Base-by-base conservation (phyloP, 2,329 filamentous ascomycete species). In the Mycosphaerelloides madeirae region DNA sequence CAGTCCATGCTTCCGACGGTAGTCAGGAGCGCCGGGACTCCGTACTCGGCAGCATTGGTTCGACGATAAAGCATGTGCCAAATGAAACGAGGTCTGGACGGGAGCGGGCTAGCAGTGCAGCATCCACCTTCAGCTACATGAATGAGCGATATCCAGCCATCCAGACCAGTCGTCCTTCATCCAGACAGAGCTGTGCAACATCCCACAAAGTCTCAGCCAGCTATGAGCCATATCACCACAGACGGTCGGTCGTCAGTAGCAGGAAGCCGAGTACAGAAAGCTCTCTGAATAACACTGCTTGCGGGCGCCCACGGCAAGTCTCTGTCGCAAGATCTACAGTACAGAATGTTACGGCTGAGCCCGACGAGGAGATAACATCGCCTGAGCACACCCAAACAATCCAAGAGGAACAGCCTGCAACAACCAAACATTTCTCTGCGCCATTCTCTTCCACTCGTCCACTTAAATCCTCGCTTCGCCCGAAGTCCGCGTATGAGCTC, bases 71-170 rank as follows among this genome's bases (percentile, higher is more conserved):
- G 29, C 22, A 44, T 31, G 44, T 39, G 28, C 33, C 32, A 15
- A 33, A 37, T n/a, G 43, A 44, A 15, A 25, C 42, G 19, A 22
- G 32, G 19, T 40, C 41, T 28, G 29, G 40, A 29, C 43, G 38
- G 9, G 42, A 47, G 8, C 42, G 46, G 7, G 33, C 49, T 2
- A 44, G 52, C 35, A 50, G 51, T 33, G 42, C 43, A 29, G 42
- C 46, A 3, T 49, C 52, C 9, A 25, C 22, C 9, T 9, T 9
- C 16, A 33, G 64, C 35, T 60, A 61, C 28, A 73, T 72, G 69
- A 72, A 72, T 29, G 70, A 71, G 13, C 65, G 68, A 0, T 72
- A 69, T 43, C 67, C 70, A 1, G 64, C 62, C 33, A 59, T 72
- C n/a, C 54, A 65, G 5, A 65, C 61, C 2, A 59, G 59, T 14